These are phyloP conservation scores for Kalmusia sp. DNA, from an alignment of 2,329 filamentous ascomycete species.

Conservation along the genomic window DNA sequence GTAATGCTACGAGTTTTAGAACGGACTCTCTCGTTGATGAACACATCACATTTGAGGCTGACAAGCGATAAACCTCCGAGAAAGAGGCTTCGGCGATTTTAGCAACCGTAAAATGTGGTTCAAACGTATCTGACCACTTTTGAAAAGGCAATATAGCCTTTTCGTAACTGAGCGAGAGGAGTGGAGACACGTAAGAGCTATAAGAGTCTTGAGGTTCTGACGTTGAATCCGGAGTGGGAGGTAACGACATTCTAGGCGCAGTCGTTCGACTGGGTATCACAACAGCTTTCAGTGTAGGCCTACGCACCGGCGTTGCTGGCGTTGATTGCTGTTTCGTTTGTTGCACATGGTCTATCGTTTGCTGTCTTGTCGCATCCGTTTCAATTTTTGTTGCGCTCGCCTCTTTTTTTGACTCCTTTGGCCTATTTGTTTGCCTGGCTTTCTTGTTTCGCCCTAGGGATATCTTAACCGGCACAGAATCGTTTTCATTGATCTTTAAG, in stretches of 20 bases:
- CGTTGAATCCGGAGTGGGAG: slow-evolving; percentile 19
- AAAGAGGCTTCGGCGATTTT: slow-evolving; percentile 73
- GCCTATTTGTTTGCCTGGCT: slow-evolving; percentile 16
- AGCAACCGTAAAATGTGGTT: slow-evolving; percentile 56
- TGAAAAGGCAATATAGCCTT: slow-evolving; percentile 42
- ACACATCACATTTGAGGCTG: slow-evolving; percentile 34
- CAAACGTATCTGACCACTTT: slow-evolving; percentile 51
- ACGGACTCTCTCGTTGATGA: slow-evolving; percentile 52
- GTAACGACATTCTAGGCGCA: slow-evolving; percentile 13
- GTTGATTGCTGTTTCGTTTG: slow-evolving; percentile 1
- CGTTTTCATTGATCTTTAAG: slow-evolving; percentile 9
- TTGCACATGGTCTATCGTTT: slow-evolving; percentile 4
- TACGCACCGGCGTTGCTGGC: slow-evolving; percentile 15
- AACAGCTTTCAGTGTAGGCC: slow-evolving; percentile 18
- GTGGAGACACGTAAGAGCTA: slow-evolving; percentile 28
- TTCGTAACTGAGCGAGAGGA: slow-evolving; percentile 40
- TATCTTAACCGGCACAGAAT: neutral
- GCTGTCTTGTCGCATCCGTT: slow-evolving; percentile 2
- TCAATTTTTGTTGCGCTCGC: slow-evolving; percentile 14
- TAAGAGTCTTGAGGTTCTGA: slow-evolving; percentile 35
- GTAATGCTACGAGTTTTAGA: slow-evolving; percentile 52
- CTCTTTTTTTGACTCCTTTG: slow-evolving; percentile 11
- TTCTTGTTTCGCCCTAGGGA: neutral
- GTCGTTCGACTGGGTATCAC: slow-evolving; percentile 16
- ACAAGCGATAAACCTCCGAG: slow-evolving; percentile 69